phyloP scores from a whole-genome alignment of 306 rosid genomes.

The Corylus heterophylla region DNA sequence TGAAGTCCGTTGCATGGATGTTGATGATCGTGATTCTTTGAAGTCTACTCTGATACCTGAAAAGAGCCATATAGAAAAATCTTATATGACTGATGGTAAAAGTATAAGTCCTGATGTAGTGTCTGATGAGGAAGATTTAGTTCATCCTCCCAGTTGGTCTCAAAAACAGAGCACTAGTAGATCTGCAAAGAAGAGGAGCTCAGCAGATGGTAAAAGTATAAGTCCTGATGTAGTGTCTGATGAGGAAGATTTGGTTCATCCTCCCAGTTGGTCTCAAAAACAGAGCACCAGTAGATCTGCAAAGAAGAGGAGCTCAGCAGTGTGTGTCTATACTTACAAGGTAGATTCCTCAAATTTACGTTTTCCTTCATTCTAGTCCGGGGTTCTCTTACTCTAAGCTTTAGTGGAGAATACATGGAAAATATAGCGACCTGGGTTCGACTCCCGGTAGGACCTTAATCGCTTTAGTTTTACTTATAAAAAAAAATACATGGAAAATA shows the following conservation, averaged over 20 bases:
- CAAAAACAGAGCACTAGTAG: constrained; percentile 37
- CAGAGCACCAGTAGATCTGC: constrained; percentile 42
- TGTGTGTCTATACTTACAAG: constrained; percentile 77
- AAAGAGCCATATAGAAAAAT: constrained; percentile 30
- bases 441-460: no score
- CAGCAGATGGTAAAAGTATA: constrained; percentile 19
- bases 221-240: constrained; percentile 49
- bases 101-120: constrained; percentile 40
- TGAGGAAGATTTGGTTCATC: constrained; percentile 42
- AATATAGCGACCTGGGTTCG: background rate
- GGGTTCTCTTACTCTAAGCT: background rate
- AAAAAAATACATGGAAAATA: background rate
- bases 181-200: constrained; percentile 46
- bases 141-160: constrained; percentile 43
- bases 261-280: constrained; percentile 44
- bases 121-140: constrained; percentile 48
- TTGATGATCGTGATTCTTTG: constrained; percentile 43
- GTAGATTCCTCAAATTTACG: constrained; percentile 40
- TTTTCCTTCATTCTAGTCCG: background rate
- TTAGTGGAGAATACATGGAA: background rate
- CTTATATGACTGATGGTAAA: constrained; percentile 35
- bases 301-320: constrained; percentile 58
- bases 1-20: constrained; percentile 74
- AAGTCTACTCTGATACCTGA: constrained; percentile 51
- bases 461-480: no score